phyloP scores from a whole-genome alignment of 2,329 filamentous ascomycete genomes.

The Amauroascus verrucosus region DNA sequence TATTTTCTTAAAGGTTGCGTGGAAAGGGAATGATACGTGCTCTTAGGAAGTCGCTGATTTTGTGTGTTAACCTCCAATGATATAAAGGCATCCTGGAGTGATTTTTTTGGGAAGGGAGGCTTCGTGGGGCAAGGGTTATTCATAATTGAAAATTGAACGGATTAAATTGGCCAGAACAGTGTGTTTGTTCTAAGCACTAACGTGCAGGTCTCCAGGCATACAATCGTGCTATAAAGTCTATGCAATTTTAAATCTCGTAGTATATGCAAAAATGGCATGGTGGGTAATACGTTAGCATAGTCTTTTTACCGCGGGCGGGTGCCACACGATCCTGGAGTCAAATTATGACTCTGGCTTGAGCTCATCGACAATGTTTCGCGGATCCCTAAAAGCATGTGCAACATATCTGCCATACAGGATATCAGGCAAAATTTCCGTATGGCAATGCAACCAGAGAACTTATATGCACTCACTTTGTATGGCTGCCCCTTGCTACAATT shows the following conservation, averaged over 20 bases:
- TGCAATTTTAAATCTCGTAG: no score
- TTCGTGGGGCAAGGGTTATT: no score
- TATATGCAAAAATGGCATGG: no score
- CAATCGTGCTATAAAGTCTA: no score
- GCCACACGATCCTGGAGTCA: not conserved
- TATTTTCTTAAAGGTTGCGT: not conserved
- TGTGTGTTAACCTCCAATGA: not conserved
- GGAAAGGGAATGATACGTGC: not conserved
- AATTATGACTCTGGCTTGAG: constrained; percentile 1
- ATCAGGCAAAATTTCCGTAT: not conserved
- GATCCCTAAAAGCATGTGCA: constrained; percentile 51
- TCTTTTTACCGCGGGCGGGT: no score
- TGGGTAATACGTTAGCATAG: no score
- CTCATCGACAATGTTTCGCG: constrained; percentile 45
- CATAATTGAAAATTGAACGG: no score
- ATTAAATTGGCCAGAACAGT: no score
- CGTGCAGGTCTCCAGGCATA: no score
- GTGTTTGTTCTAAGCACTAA: no score
- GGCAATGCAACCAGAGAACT: not conserved
- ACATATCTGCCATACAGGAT: constrained; percentile 40
- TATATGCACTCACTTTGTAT: constrained; percentile 47
- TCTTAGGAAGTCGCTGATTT: not conserved
- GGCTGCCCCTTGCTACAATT: constrained; percentile 54
- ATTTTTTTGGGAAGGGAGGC: not conserved
- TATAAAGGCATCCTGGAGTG: not conserved